Conservation (phyloP, 164 flowering plant species). For the Tinospora cordifolia region DNA sequence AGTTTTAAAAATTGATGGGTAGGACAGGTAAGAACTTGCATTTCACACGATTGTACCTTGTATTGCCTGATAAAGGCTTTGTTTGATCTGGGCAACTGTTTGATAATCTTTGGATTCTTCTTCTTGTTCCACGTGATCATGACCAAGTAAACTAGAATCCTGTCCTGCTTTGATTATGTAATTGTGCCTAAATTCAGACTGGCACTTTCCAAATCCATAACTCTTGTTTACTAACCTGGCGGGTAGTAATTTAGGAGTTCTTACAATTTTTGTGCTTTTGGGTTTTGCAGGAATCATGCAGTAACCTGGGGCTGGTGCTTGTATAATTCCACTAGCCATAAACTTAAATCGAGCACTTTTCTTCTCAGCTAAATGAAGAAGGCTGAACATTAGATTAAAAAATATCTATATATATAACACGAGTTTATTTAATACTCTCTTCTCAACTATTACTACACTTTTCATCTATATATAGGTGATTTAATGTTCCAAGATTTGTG, state of each 20-base stretch:
- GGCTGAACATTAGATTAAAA: background rate
- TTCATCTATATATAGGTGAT: too few species aligned
- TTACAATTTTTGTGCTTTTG: conserved; percentile 20
- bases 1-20: background rate
- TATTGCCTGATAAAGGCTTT: conserved; percentile 37
- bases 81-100: conserved; percentile 38
- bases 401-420: background rate
- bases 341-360: conserved; percentile 1
- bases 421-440: background rate
- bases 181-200: conserved; percentile 24
- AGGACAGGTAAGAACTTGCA: background rate
- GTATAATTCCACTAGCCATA: conserved; percentile 51
- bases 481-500: too few species aligned
- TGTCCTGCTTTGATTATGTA: conserved; percentile 33
- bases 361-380: conserved; percentile 4
- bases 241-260: conserved; percentile 16
- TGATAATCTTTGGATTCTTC: conserved; percentile 2
- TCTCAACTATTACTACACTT: too few species aligned
- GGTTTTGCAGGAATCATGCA: conserved; percentile 26
- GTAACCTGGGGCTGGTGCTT: conserved; percentile 30
- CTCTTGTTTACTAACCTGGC: conserved; percentile 20
- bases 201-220: conserved; percentile 15
- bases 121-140: conserved; percentile 14
- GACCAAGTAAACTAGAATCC: conserved; percentile 28
- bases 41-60: conserved; percentile 35